phyloP scores from a whole-genome alignment of 768 basidiomycete species.

The Rhodocollybia butyracea region DNA sequence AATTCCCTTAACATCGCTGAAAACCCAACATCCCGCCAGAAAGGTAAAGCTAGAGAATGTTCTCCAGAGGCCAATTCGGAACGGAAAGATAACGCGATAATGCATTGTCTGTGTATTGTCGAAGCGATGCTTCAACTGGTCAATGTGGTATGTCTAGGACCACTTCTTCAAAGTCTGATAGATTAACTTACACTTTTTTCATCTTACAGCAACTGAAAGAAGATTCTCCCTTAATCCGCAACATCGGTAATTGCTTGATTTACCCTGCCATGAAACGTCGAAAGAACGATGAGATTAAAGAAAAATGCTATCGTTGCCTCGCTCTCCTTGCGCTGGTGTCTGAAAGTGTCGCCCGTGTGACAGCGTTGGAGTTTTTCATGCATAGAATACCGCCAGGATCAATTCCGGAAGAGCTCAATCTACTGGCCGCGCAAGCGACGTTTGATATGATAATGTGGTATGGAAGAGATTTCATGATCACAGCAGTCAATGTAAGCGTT shows the following conservation, averaged over 20 bases:
- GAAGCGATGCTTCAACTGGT: constrained; percentile 69
- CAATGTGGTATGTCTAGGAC: constrained; percentile 62
- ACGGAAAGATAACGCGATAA: constrained; percentile 51
- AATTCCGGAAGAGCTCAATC: constrained; percentile 55
- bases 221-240: constrained; percentile 47
- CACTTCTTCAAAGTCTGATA: too few relatives aligned
- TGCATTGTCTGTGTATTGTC: constrained; percentile 60
- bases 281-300: background rate
- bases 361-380: background rate
- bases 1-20: too few relatives aligned
- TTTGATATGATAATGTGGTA: constrained; percentile 90
- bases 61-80: background rate
- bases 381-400: background rate
- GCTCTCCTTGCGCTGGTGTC: background rate
- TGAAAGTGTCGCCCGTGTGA: background rate
- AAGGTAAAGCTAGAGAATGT: constrained; percentile 47
- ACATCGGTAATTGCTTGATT: constrained; percentile 34
- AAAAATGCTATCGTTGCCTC: background rate
- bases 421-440: constrained; percentile 68
- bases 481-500: constrained; percentile 22
- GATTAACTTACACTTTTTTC: too few relatives aligned
- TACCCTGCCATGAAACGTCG: background rate
- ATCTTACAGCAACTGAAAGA: constrained; percentile 43
- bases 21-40: too few relatives aligned
- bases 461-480: constrained; percentile 52